Percentiles rank a stretch among this genome's conserved stretches.
Evolutionary conservation across 768 basidiomycete genomes (phyloP).

Genomic region (Boletus coccyginus): DNA sequence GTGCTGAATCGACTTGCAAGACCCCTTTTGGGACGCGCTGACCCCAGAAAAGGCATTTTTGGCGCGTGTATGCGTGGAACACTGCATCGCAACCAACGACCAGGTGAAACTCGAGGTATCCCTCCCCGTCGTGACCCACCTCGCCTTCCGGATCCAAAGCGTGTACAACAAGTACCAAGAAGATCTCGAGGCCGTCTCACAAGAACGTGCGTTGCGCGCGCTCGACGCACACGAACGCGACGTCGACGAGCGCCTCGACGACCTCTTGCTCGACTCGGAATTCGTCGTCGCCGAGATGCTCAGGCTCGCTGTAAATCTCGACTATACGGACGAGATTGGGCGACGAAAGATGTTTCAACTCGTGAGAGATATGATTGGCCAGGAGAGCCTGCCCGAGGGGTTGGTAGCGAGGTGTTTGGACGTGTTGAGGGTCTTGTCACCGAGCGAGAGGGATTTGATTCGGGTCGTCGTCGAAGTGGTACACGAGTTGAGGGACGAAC

Average conservation of each 20-base stretch:
- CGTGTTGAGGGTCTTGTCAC: slow-evolving; percentile 68
- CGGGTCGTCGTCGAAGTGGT: slow-evolving; percentile 87
- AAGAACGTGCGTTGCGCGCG: slow-evolving; percentile 29
- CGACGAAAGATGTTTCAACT: slow-evolving; percentile 83
- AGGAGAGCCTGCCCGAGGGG: slow-evolving; percentile 62
- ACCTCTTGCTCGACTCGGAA: slow-evolving; percentile 34
- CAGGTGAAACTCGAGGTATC: slow-evolving; percentile 60
- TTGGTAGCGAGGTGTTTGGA: slow-evolving; percentile 79
- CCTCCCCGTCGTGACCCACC: slow-evolving; percentile 80
- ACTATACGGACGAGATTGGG: slow-evolving; percentile 92
- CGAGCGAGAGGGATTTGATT: slow-evolving; percentile 81
- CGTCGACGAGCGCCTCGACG: slow-evolving; percentile 49
- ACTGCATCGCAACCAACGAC: slow-evolving; percentile 63
- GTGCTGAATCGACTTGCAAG: slow-evolving; percentile 36
- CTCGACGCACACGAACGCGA: slow-evolving; percentile 38
- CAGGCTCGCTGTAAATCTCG: slow-evolving; percentile 71
- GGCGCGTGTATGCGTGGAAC: slow-evolving; percentile 77
- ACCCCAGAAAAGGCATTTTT: slow-evolving; percentile 79
- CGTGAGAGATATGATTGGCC: slow-evolving; percentile 81
- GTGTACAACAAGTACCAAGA: slow-evolving; percentile 65
- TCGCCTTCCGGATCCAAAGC: slow-evolving; percentile 73
- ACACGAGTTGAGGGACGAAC: slow-evolving; percentile 62
- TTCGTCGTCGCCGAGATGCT: slow-evolving; percentile 82
- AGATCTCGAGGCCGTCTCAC: slow-evolving; percentile 39
- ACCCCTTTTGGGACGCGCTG: slow-evolving; percentile 65